Evolutionary conservation across 2,329 filamentous ascomycete genomes (phyloP).

Genomic region (Fusarium sp.): DNA sequence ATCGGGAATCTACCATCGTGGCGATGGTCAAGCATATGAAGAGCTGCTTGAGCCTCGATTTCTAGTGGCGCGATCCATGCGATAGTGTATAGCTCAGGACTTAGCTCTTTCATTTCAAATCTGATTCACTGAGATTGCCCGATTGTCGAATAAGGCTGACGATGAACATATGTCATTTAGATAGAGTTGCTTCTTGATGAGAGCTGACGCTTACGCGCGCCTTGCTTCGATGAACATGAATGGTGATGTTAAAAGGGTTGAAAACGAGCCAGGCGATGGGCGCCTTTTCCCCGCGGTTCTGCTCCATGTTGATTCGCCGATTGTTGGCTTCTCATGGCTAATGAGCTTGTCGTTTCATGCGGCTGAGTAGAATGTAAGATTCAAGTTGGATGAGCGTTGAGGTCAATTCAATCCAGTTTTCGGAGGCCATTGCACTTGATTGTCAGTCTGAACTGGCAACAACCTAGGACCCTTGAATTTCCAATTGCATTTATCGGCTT

Average conservation of each 20-base stretch:
- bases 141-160: background rate
- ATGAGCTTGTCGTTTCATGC: background rate
- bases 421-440: background rate
- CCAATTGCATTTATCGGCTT: accelerated
- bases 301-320: background rate
- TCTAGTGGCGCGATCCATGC: slow-evolving; percentile 55
- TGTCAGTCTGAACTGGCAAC: background rate
- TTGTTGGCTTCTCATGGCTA: background rate
- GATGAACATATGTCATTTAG: background rate
- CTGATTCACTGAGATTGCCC: accelerated
- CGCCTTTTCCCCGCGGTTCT: background rate
- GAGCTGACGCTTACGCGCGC: too few species aligned
- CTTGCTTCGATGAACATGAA: too few species aligned
- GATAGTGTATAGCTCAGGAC: slow-evolving; percentile 48
- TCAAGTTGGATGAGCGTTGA: background rate
- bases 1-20: slow-evolving; percentile 51
- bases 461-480: too few species aligned
- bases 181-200: too few species aligned
- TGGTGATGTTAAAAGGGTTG: background rate
- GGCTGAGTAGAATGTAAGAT: background rate
- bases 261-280: background rate
- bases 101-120: slow-evolving; percentile 4
- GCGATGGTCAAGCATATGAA: slow-evolving; percentile 50
- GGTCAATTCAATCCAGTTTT: background rate
- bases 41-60: slow-evolving; percentile 53